phyloP scores from a whole-genome alignment of 495 filamentous ascomycete genomes.

The Daldinia bambusicola region DNA sequence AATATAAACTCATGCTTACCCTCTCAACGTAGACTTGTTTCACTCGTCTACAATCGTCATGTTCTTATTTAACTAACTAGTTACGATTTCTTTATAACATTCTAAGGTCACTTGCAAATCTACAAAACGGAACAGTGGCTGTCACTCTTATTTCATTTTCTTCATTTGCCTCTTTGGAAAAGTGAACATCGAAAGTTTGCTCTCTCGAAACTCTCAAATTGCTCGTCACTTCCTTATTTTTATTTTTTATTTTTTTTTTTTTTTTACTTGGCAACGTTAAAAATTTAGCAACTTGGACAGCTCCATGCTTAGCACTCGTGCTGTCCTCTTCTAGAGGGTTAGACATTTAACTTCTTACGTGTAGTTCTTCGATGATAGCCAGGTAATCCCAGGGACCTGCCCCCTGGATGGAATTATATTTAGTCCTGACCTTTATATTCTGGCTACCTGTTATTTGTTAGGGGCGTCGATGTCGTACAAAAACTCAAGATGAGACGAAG shows the following conservation, averaged over 20 bases:
- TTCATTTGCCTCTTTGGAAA: conserved; percentile 8
- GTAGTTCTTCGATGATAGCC: not conserved
- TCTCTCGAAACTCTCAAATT: conserved; percentile 1
- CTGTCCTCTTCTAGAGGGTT: not conserved
- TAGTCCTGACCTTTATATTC: not conserved
- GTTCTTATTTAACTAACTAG: too few species aligned
- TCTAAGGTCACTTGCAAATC: not conserved
- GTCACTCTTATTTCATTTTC: not conserved
- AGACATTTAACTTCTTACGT: not conserved
- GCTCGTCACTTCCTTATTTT: not conserved
- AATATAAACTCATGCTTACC: not conserved
- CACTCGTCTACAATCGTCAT: not conserved
- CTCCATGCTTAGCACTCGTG: not conserved
- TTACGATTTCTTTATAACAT: not conserved
- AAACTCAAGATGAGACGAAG: conserved; percentile 49
- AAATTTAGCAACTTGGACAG: not conserved
- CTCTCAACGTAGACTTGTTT: not conserved
- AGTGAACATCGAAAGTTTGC: not conserved
- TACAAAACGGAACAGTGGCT: not conserved
- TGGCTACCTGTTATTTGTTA: not conserved
- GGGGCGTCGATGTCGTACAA: not conserved
- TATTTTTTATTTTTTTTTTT: too few species aligned
- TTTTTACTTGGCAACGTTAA: not conserved
- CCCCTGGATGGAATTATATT: not conserved
- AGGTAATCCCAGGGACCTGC: not conserved